Conservation (phyloP, 805 yeast genomes). For the Cephaloascus fragrans region DNA sequence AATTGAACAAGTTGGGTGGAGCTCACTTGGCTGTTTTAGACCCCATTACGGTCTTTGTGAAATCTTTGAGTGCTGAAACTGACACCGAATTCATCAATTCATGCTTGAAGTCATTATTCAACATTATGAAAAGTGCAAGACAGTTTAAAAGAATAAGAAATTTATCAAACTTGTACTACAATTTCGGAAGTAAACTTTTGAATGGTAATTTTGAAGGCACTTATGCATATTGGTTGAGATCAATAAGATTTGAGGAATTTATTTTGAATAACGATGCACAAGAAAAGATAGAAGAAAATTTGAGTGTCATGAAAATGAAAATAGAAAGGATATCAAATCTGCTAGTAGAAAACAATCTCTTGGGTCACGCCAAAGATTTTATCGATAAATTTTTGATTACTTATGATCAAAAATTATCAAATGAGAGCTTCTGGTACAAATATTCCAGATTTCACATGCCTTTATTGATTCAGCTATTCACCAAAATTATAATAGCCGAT, state of each 20-base stretch:
- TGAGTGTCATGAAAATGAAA: slow-evolving; percentile 14
- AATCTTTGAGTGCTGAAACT: not conserved
- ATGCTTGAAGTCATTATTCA: not conserved
- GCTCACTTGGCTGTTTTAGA: not conserved
- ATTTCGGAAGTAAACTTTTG: slow-evolving; percentile 20
- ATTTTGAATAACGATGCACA: slow-evolving; percentile 6
- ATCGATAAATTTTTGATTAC: slow-evolving; percentile 4
- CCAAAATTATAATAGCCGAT: slow-evolving; percentile 5
- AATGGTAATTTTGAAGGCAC: slow-evolving; percentile 5
- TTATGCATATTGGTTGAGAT: slow-evolving; percentile 10
- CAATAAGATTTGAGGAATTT: slow-evolving; percentile 20
- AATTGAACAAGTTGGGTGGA: not conserved
- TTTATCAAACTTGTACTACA: slow-evolving; percentile 34
- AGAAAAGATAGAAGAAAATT: slow-evolving; percentile 2
- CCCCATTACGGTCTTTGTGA: not conserved
- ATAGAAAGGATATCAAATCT: slow-evolving; percentile 21
- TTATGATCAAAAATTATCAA: slow-evolving; percentile 6
- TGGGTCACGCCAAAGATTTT: slow-evolving; percentile 8
- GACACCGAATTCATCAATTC: not conserved
- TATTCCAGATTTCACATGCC: slow-evolving; percentile 8
- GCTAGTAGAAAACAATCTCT: slow-evolving; percentile 10
- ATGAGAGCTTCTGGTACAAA: slow-evolving; percentile 10
- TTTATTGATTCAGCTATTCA: slow-evolving; percentile 8
- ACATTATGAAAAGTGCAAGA: not conserved
- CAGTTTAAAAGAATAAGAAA: slow-evolving; percentile 32